Conservation (phyloP, 2,329 filamentous ascomycete genomes). For the Pseudogymnoascus destructans region DNA sequence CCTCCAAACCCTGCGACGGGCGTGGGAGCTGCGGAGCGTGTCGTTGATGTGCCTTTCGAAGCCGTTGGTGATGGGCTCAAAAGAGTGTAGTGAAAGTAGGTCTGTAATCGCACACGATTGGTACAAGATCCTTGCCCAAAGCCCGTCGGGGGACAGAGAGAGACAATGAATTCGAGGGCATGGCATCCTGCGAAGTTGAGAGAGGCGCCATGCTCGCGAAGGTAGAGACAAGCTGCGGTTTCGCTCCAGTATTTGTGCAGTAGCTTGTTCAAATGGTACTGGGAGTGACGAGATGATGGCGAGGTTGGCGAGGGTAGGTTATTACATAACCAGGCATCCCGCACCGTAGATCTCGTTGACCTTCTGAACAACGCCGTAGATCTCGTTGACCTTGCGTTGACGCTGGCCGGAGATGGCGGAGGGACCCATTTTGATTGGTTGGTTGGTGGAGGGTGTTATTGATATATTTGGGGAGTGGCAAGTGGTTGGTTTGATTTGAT, state of each 20-base stretch:
- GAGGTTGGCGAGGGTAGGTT: background rate
- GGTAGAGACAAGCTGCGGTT: background rate
- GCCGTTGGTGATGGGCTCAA: background rate
- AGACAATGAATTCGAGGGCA: background rate
- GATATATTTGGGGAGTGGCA: background rate
- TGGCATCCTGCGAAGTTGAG: background rate
- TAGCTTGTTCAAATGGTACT: background rate
- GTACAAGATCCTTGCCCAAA: background rate
- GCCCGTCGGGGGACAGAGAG: background rate
- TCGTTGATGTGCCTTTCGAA: background rate
- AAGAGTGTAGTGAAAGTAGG: background rate
- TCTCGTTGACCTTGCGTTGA: background rate
- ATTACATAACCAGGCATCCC: background rate
- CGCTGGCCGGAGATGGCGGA: background rate
- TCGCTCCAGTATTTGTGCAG: background rate
- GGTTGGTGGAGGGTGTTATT: background rate
- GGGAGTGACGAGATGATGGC: background rate
- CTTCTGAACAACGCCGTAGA: background rate
- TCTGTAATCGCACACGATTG: background rate
- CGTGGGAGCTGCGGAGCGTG: background rate
- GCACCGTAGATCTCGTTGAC: background rate
- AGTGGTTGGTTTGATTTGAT: background rate
- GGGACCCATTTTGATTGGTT: background rate
- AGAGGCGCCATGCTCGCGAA: background rate
- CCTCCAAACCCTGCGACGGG: background rate